Base-by-base conservation (phyloP, 306 rosid species). In the Bauhinia variegata region DNA sequence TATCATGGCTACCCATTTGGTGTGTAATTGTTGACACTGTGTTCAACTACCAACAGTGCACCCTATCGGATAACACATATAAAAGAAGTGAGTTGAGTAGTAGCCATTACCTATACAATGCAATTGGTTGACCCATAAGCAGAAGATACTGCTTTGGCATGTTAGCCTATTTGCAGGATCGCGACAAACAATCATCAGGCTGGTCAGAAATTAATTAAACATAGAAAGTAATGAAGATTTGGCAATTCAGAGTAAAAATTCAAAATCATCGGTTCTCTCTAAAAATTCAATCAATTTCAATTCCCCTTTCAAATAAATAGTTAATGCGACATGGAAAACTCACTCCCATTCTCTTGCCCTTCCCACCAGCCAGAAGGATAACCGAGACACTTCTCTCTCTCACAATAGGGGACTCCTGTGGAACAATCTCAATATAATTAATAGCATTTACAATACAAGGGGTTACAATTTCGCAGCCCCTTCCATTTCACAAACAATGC, bases 111-210 rank as follows among this genome's bases (percentile, higher is more conserved):
- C 99, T 93, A 55, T 83, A 86, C 66, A 89, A 52, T 31, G 99
- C 96, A 76, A 90, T 88, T 7, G 99, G 96, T 81, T 87, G 96
- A 67, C 89, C 85, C 19, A 93, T 65, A 23, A 93, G 93, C n/a
- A 96, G 98, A 79, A 93, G 91, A 80, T 93, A 93, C 82, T 93
- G 98, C 88, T 89, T 93, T 15, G 96, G 98, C 96, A 88, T 84
- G 89, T 14, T 81, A 75, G 89, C 96, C 98, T 92, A 70, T 44
- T 74, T 43, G 51, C 59, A 79, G 36, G 70, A 52, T 74, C 65
- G 76, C 19, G 41, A 58, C 1, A 72, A 81, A 58, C 60, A 44
- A 65, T 46, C 32, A 71, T 33, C 41, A 61, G 43, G 55, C 16
- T 5, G 36, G 53, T 63, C 43, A 37, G 63, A 62, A 39, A 59